Percentiles rank a stretch among this genome's conserved stretches.
phyloP scores from a whole-genome alignment of 371 early-diverging fungal species.

The Lichtheimia hyalospora region DNA sequence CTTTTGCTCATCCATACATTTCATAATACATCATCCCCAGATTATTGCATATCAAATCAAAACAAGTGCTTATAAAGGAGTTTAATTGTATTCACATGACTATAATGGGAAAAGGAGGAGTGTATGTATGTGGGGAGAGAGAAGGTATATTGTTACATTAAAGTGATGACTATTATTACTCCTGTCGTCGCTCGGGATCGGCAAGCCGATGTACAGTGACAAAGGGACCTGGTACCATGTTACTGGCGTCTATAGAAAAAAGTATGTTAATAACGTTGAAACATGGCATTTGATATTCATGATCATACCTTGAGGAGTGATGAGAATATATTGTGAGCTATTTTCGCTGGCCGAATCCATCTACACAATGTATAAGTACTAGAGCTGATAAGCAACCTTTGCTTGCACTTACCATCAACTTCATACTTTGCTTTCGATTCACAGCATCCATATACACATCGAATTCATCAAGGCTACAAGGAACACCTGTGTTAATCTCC shows the following conservation, averaged over 20 bases:
- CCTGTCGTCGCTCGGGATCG: constrained; percentile 66
- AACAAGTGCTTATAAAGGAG: no score
- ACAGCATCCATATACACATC: constrained; percentile 99
- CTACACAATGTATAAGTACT: constrained; percentile 14
- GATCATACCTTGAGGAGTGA: constrained; percentile 84
- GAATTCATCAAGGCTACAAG: constrained; percentile 94
- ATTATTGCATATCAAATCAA: no score
- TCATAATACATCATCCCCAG: no score
- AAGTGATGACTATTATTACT: not conserved
- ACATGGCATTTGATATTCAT: constrained; percentile 18
- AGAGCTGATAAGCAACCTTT: not conserved
- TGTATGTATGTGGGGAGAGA: no score
- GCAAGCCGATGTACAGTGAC: constrained; percentile 67
- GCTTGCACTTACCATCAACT: constrained; percentile 63
- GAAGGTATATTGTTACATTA: not conserved
- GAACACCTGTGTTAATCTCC: no score
- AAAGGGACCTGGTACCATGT: constrained; percentile 62
- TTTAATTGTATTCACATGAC: no score
- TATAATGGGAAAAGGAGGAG: not conserved
- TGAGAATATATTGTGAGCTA: constrained; percentile 89
- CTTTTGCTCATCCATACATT: no score
- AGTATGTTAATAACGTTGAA: constrained; percentile 12
- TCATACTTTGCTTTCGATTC: constrained; percentile 89
- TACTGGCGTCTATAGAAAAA: constrained; percentile 46
- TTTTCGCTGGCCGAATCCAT: constrained; percentile 78